Evolutionary conservation across 2,329 filamentous ascomycete species (phyloP).

Genomic region (Beauveria varroae): DNA sequence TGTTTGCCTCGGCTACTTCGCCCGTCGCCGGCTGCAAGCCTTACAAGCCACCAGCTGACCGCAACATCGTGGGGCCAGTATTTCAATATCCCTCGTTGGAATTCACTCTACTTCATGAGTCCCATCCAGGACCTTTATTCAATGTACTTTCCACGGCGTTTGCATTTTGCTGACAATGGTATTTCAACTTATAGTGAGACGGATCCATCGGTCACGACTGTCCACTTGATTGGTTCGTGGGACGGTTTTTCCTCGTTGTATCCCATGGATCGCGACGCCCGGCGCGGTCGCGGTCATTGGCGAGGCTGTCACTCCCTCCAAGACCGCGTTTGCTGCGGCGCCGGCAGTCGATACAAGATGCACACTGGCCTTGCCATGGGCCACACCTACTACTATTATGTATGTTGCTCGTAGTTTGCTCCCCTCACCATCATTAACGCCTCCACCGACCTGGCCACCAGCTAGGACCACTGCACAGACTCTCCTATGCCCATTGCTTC

Average conservation of each 20-base stretch:
- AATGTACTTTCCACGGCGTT: constrained; percentile 13
- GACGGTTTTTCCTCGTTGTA: constrained; percentile 82
- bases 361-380: constrained; percentile 86
- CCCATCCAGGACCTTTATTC: constrained; percentile 14
- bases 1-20: background rate
- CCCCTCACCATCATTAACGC: constrained; percentile 10
- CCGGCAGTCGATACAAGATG: constrained; percentile 42
- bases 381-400: constrained; percentile 91
- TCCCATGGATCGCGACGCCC: constrained; percentile 70
- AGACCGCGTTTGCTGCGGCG: constrained; percentile 76
- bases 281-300: constrained; percentile 71
- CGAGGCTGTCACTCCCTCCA: constrained; percentile 81
- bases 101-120: background rate
- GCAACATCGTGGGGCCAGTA: background rate
- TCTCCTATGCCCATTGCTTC: constrained; percentile 5
- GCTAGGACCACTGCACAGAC: constrained; percentile 5
- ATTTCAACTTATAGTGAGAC: constrained; percentile 42
- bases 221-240: constrained; percentile 86
- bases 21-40: no score
- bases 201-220: constrained; percentile 53
- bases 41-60: background rate
- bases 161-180: constrained; percentile 14
- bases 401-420: constrained; percentile 38
- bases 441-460: background rate
- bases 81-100: background rate